Conservation (phyloP, 805 yeast species). For the Danielozyma ontarioensis region DNA sequence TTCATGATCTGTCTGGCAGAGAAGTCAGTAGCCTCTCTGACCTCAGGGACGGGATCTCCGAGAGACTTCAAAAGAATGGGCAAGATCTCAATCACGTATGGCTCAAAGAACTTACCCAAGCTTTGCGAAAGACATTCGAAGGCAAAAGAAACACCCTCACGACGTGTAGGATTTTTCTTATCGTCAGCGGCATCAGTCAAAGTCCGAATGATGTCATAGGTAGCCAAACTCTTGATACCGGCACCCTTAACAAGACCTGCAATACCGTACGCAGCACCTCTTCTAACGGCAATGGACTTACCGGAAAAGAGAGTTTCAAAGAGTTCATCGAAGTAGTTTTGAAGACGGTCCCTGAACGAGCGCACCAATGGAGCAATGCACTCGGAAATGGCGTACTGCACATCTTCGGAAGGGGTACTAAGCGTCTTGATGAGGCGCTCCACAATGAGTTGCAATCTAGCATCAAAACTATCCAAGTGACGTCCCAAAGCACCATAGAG, state of each 20-base stretch:
- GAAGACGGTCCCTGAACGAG: slow-evolving; percentile 46
- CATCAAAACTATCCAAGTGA: slow-evolving; percentile 65
- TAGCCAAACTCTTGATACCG: slow-evolving; percentile 74
- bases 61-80: slow-evolving; percentile 75
- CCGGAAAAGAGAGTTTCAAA: slow-evolving; percentile 57
- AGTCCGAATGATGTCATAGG: slow-evolving; percentile 70
- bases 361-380: slow-evolving; percentile 81
- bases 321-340: slow-evolving; percentile 51
- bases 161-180: slow-evolving; percentile 61
- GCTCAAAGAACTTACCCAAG: slow-evolving; percentile 79
- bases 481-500: slow-evolving; percentile 89
- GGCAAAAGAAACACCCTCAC: slow-evolving; percentile 86
- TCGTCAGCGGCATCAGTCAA: slow-evolving; percentile 84
- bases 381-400: slow-evolving; percentile 81
- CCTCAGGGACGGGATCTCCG: slow-evolving; percentile 83
- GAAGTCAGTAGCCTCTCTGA: slow-evolving; percentile 80
- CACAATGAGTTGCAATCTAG: slow-evolving; percentile 60
- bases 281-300: slow-evolving; percentile 45
- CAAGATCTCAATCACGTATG: slow-evolving; percentile 83
- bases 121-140: slow-evolving; percentile 79
- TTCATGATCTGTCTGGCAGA: slow-evolving; percentile 90
- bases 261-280: slow-evolving; percentile 95
- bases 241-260: slow-evolving; percentile 90
- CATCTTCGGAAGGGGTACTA: slow-evolving; percentile 84
- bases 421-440: slow-evolving; percentile 68